phyloP scores from a whole-genome alignment of 805 yeast genomes.

The Tetrapisispora iriomotensis region DNA sequence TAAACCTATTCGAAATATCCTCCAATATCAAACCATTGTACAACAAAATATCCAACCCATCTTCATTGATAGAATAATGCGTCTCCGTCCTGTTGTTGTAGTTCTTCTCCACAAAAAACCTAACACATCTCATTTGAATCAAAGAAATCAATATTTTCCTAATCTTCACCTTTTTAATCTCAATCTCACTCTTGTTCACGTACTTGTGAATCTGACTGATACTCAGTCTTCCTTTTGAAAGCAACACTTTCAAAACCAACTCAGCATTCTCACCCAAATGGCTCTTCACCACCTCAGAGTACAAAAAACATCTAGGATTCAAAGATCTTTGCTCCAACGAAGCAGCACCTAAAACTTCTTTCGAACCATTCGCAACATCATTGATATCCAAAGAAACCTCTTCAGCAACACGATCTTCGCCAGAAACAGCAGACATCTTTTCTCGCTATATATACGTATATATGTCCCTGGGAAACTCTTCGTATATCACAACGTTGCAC shows the following conservation, averaged over 20 bases:
- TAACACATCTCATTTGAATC: constrained; percentile 69
- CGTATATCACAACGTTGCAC: no score
- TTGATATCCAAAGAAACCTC: not conserved
- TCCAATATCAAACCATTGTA: constrained; percentile 71
- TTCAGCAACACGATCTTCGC: not conserved
- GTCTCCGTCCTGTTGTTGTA: constrained; percentile 25
- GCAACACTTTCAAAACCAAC: constrained; percentile 45
- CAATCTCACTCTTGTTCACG: constrained; percentile 34
- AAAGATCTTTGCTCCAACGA: constrained; percentile 39
- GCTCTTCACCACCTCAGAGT: constrained; percentile 41
- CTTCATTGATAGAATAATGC: constrained; percentile 51
- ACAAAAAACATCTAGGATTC: constrained; percentile 53
- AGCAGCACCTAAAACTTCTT: constrained; percentile 15
- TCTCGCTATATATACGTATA: no score
- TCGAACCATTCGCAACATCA: constrained; percentile 1
- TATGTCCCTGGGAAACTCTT: no score
- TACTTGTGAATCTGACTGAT: constrained; percentile 42
- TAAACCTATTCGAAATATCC: constrained; percentile 35
- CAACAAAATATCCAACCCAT: constrained; percentile 52
- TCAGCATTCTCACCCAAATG: constrained; percentile 71
- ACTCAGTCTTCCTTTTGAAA: constrained; percentile 58
- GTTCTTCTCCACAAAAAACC: constrained; percentile 45
- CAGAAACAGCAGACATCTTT: not conserved
- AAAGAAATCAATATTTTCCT: constrained; percentile 64
- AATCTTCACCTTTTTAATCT: constrained; percentile 31